phyloP scores from a whole-genome alignment of 352 stramenopile genomes.

The Peronospora destructor region DNA sequence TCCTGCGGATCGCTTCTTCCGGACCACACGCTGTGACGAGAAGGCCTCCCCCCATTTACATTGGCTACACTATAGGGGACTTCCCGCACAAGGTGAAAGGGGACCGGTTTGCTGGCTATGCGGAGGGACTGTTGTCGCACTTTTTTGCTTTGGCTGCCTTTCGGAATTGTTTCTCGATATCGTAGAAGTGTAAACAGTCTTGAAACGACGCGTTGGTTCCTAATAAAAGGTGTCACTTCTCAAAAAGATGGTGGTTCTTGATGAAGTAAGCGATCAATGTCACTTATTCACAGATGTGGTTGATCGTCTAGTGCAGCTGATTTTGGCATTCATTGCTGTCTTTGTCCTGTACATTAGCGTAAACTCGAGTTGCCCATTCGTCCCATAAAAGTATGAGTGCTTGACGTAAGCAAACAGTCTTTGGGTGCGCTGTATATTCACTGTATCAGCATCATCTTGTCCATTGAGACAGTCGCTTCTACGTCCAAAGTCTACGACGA shows the following conservation, averaged over 20 bases:
- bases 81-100: no score
- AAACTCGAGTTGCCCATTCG: constrained; percentile 69
- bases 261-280: constrained; percentile 34
- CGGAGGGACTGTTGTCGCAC: no score
- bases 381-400: constrained; percentile 55
- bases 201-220: constrained; percentile 17
- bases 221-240: not conserved
- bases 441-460: constrained; percentile 53
- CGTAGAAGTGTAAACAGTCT: not conserved
- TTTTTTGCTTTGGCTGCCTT: no score
- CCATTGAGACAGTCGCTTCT: constrained; percentile 42
- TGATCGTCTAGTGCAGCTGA: constrained; percentile 46
- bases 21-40: no score
- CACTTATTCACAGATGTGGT: constrained; percentile 69
- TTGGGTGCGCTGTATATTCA: constrained; percentile 48
- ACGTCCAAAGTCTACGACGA: constrained; percentile 41
- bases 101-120: no score
- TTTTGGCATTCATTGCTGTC: constrained; percentile 41
- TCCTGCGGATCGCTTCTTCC: no score
- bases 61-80: no score
- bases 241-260: constrained; percentile 3
- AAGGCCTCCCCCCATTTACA: no score
- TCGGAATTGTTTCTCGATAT: no score
- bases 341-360: constrained; percentile 68
- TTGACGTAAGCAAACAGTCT: constrained; percentile 70